phyloP scores from a whole-genome alignment of 331 rosid species.

The Pyracantha coccinea region DNA sequence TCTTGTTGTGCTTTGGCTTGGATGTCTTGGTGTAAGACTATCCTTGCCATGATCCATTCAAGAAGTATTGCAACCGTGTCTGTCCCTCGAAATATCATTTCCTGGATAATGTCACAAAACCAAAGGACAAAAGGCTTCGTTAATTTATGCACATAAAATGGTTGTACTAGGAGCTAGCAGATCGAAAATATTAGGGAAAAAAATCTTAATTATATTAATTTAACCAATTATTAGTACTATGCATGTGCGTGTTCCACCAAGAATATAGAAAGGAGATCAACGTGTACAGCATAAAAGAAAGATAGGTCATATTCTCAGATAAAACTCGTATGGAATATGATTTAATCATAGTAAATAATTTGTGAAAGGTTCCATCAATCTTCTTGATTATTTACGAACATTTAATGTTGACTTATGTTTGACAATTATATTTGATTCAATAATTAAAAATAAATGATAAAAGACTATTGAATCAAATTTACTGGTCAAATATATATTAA shows the following conservation, averaged over 20 bases:
- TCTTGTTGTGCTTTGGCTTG: conserved; percentile 63
- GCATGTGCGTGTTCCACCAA: background rate
- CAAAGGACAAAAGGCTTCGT: background rate
- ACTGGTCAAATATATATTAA: no score
- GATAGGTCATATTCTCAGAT: no score
- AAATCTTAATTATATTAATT: background rate
- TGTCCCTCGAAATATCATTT: conserved; percentile 87
- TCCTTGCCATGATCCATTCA: conserved; percentile 87
- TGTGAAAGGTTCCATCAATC: background rate
- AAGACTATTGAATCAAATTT: no score
- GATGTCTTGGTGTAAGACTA: conserved; percentile 66
- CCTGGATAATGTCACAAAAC: conserved; percentile 27
- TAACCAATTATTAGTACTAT: background rate
- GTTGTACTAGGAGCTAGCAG: background rate
- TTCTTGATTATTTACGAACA: no score
- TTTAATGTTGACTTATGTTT: no score
- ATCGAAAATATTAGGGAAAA: background rate
- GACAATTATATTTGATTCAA: no score
- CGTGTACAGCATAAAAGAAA: conserved; percentile 16
- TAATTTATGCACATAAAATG: background rate
- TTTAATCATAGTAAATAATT: background rate
- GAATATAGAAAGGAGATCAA: background rate
- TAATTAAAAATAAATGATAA: no score
- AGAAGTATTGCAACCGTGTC: conserved; percentile 74
- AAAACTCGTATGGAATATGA: background rate